Evolutionary conservation across 2,329 filamentous ascomycete species (phyloP).

Genomic region (Aureobasidium sp.): DNA sequence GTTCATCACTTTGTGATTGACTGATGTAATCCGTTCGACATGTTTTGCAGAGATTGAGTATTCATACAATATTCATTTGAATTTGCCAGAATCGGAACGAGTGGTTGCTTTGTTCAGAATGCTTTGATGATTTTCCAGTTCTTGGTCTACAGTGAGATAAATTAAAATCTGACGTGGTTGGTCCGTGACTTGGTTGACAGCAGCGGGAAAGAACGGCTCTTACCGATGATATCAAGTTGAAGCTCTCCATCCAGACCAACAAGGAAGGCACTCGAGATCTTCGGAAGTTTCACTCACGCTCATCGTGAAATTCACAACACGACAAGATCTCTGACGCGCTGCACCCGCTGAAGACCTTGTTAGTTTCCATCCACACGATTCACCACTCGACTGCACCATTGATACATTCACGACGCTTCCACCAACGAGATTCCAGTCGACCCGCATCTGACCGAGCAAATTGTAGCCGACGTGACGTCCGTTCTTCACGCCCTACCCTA

Average conservation of each 20-base stretch:
- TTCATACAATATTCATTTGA: too few relatives aligned
- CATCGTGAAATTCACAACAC: neutral
- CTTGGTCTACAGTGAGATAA: neutral
- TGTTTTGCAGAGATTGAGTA: too few relatives aligned
- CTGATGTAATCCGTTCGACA: neutral
- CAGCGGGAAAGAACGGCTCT: neutral
- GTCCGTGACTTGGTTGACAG: neutral
- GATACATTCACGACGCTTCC: neutral
- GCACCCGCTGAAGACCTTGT: neutral
- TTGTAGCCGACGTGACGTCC: conserved; percentile 7
- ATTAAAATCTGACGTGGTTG: conserved; percentile 8
- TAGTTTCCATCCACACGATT: neutral
- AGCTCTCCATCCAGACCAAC: neutral
- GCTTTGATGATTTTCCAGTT: too few relatives aligned
- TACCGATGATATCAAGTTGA: conserved; percentile 6
- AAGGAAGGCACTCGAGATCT: neutral
- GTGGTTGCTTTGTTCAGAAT: neutral
- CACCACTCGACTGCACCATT: neutral
- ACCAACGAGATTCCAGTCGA: neutral
- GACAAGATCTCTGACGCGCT: conserved; percentile 12
- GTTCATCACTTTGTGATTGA: neutral
- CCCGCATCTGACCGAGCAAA: conserved; percentile 9
- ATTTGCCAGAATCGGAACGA: too few relatives aligned
- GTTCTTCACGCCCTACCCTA: neutral
- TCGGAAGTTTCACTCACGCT: neutral